Evolutionary conservation across 306 rosid species (phyloP).

Genomic region (Castanea sativa): DNA sequence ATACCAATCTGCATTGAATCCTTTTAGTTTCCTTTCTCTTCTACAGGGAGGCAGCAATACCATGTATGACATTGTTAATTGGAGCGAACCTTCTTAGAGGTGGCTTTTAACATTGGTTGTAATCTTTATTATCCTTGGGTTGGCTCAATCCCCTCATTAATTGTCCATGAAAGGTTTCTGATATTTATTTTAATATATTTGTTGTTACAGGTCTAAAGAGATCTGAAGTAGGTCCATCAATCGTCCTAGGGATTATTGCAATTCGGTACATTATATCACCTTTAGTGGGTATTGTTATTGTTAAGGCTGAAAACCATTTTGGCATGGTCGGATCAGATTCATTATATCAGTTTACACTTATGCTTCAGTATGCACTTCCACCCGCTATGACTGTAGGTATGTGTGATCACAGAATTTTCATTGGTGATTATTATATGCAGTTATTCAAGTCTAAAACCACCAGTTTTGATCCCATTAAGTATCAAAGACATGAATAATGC

Average conservation of each 20-base stretch:
- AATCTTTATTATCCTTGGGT: not conserved
- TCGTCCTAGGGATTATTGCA: constrained; percentile 29
- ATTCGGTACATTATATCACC: constrained; percentile 35
- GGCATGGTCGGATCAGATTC: not conserved
- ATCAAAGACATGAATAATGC: too few species aligned
- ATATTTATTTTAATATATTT: not conserved
- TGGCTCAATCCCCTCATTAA: not conserved
- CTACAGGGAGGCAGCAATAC: constrained; percentile 36
- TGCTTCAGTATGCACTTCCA: constrained; percentile 9
- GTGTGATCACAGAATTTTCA: not conserved
- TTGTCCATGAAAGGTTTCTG: not conserved
- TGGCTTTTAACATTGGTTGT: not conserved
- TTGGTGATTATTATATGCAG: not conserved
- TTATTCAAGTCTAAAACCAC: not conserved
- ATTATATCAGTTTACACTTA: not conserved
- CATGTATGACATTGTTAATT: constrained; percentile 35
- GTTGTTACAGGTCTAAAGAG: constrained; percentile 37
- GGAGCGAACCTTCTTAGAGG: constrained; percentile 49
- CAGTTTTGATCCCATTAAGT: too few species aligned
- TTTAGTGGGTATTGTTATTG: not conserved
- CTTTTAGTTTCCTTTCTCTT: not conserved
- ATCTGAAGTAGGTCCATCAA: constrained; percentile 3
- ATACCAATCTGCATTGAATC: too few species aligned
- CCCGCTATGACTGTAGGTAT: not conserved
- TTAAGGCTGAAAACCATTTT: constrained; percentile 1